A percentile compares a stretch with the other conserved stretches of the same genome.
These are phyloP conservation scores for Aureobasidium namibiae DNA, from an alignment of 2,329 filamentous ascomycete genomes.

Conservation along the genomic window DNA sequence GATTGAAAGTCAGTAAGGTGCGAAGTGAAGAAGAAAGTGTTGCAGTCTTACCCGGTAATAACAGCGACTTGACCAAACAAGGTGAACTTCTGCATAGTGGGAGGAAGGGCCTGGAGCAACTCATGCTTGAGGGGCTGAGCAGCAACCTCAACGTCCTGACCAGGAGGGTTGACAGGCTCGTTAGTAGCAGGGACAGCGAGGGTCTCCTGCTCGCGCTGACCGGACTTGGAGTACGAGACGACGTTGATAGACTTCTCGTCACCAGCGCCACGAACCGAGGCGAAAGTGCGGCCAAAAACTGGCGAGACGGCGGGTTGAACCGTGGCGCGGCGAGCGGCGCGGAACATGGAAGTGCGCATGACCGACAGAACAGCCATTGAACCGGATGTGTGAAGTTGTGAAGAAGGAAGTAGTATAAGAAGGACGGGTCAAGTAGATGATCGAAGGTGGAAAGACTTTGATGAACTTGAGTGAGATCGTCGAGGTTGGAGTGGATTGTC, in stretches of 20 bases:
- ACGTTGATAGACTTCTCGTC: conserved; percentile 22
- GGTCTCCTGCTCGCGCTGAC: conserved; percentile 23
- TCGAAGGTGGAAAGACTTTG: not conserved
- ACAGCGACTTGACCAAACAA: conserved; percentile 64
- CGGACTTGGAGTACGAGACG: conserved; percentile 23
- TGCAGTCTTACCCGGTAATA: conserved; percentile 54
- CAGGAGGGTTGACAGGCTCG: conserved; percentile 26
- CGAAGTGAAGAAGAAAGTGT: not conserved
- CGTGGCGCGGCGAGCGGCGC: not conserved
- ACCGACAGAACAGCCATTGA: not conserved
- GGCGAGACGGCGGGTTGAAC: not conserved
- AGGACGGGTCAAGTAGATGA: not conserved
- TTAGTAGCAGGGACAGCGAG: conserved; percentile 20
- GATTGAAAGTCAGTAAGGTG: conserved; percentile 21
- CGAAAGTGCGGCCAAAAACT: not conserved
- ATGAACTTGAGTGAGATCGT: not conserved
- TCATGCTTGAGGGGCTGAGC: conserved; percentile 24
- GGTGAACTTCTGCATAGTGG: conserved; percentile 61
- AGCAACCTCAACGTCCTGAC: conserved; percentile 23
- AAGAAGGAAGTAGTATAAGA: not conserved
- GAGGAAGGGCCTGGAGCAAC: conserved; percentile 47
- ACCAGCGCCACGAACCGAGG: not conserved
- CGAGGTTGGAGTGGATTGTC: not conserved
- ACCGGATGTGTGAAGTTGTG: not conserved
- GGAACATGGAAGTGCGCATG: not conserved